These are phyloP conservation scores for Fusarium mangiferae DNA, from an alignment of 2,329 filamentous ascomycete genomes.

Conservation along the genomic window DNA sequence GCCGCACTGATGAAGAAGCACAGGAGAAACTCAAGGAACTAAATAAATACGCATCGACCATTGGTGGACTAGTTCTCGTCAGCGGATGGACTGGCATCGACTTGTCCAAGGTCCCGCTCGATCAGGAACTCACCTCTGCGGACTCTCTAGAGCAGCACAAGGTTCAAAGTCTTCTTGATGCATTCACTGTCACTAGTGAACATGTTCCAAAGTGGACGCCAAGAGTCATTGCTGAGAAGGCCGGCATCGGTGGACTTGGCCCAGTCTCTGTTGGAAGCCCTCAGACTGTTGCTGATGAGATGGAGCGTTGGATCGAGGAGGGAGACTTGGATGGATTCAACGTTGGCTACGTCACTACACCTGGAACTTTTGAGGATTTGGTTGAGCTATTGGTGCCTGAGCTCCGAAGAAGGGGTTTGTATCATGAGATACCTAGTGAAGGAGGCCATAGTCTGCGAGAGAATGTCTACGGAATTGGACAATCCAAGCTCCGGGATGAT, in stretches of 20 bases:
- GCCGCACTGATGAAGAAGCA: constrained; percentile 63
- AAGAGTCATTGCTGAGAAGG: constrained; percentile 53
- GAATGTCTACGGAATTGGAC: constrained; percentile 70
- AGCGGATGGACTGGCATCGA: constrained; percentile 71
- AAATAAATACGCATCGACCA: constrained; percentile 62
- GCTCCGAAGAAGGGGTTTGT: constrained; percentile 44
- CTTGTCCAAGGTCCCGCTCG: constrained; percentile 65
- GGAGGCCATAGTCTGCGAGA: constrained; percentile 62
- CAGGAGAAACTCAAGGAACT: constrained; percentile 61
- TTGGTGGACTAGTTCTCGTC: constrained; percentile 66
- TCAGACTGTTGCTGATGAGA: constrained; percentile 55
- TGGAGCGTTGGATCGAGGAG: constrained; percentile 57
- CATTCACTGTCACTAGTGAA: constrained; percentile 60
- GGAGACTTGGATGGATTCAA: constrained; percentile 57
- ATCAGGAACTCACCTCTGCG: constrained; percentile 65
- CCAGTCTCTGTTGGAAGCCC: constrained; percentile 52
- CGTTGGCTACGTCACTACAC: constrained; percentile 55
- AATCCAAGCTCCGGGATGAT: constrained; percentile 65
- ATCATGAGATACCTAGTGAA: constrained; percentile 42
- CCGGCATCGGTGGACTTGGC: constrained; percentile 54
- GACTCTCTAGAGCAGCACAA: constrained; percentile 65
- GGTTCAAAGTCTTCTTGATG: constrained; percentile 60
- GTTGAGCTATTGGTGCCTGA: constrained; percentile 48
- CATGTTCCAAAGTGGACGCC: constrained; percentile 57
- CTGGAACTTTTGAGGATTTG: constrained; percentile 50